Evolutionary conservation across 441 rosid genomes (phyloP).

Genomic region (Geranium incanum): DNA sequence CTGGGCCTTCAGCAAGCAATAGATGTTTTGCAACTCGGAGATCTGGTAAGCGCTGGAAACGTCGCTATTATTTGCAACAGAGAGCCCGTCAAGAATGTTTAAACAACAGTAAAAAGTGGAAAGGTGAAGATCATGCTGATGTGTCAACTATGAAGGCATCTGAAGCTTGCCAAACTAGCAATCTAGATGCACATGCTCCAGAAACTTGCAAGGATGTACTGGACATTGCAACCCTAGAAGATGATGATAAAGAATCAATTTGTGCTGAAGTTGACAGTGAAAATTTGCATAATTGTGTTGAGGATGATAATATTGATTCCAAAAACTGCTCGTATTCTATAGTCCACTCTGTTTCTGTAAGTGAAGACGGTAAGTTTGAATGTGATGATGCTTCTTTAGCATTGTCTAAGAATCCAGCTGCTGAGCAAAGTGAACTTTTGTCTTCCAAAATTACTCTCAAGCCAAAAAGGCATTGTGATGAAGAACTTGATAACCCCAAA

Average conservation of each 20-base stretch:
- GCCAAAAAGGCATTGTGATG: constrained; percentile 65
- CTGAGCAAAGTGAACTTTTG: constrained; percentile 37
- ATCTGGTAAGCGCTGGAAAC: constrained; percentile 83
- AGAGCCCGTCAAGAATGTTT: constrained; percentile 86
- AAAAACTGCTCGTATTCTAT: constrained; percentile 24
- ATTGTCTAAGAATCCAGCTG: no score
- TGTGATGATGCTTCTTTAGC: constrained; percentile 15
- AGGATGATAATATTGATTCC: constrained; percentile 32
- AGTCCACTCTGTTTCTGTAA: constrained; percentile 20
- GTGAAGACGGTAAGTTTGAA: constrained; percentile 29
- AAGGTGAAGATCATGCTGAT: constrained; percentile 48
- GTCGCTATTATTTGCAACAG: constrained; percentile 67
- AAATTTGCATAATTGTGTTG: constrained; percentile 36
- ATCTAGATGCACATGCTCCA: constrained; percentile 22
- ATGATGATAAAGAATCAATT: constrained; percentile 28
- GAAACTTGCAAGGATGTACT: constrained; percentile 32
- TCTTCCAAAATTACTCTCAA: constrained; percentile 36
- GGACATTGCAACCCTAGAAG: constrained; percentile 35
- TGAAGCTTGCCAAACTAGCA: constrained; percentile 25
- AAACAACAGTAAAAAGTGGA: constrained; percentile 88
- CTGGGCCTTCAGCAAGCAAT: constrained; percentile 44
- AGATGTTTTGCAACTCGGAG: constrained; percentile 53
- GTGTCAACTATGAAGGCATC: constrained; percentile 30
- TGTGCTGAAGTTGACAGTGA: constrained; percentile 32
- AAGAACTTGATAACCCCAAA: constrained; percentile 76